Percentiles rank a stretch among this genome's conserved stretches.
Evolutionary conservation across 345 rosid species (phyloP).

Genomic region (Eucalyptus curtisii): DNA sequence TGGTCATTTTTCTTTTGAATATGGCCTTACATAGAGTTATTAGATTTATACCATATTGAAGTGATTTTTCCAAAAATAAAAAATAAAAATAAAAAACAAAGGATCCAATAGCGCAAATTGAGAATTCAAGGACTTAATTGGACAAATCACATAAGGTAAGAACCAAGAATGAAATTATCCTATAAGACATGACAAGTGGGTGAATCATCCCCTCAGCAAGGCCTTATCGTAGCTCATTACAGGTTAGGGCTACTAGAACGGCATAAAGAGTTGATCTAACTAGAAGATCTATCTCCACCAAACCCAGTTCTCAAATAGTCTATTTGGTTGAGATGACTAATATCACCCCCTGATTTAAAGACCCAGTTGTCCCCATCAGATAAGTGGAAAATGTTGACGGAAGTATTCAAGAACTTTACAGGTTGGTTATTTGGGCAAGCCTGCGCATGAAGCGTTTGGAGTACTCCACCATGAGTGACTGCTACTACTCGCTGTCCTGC

Average conservation of each 20-base stretch:
- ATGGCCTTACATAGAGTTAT: not conserved
- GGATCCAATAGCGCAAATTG: not conserved
- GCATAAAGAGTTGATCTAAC: conserved; percentile 7
- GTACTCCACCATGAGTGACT: conserved; percentile 72
- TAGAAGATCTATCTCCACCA: conserved; percentile 71
- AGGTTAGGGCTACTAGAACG: not conserved
- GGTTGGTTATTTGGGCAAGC: conserved; percentile 44
- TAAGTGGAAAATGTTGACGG: conserved; percentile 48
- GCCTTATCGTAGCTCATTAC: not conserved
- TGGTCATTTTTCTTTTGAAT: not conserved
- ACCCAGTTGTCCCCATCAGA: conserved; percentile 34
- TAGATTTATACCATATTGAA: not conserved
- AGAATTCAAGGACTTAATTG: not conserved
- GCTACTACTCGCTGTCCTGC: conserved; percentile 56
- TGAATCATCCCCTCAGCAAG: not conserved
- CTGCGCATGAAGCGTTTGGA: conserved; percentile 41
- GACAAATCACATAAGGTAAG: not conserved
- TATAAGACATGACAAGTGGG: not conserved
- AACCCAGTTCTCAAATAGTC: conserved; percentile 43
- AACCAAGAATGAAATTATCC: not conserved
- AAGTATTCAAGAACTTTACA: conserved; percentile 43
- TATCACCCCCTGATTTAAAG: conserved; percentile 31
- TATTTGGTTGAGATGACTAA: conserved; percentile 15
- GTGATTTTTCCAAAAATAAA: not conserved
- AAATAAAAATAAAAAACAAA: too few relatives aligned